Evolutionary conservation across 1,284 basidiomycete species (phyloP), one percentile per base, ranked within the genome.

Genomic region (Microstroma glucosiphilum): DNA sequence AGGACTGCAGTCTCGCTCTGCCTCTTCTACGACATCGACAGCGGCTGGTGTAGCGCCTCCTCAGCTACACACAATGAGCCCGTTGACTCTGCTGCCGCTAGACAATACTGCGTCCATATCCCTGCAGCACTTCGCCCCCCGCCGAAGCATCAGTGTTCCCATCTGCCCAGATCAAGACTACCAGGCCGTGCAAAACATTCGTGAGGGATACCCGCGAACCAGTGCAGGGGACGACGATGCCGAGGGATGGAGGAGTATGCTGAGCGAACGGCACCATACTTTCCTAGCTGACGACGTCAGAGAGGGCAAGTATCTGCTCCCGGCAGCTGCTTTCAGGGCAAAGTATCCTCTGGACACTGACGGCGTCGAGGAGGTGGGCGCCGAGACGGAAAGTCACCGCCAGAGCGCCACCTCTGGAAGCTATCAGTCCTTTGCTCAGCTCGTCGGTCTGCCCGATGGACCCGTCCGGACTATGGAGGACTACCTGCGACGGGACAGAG

Each of bases 361-460:
- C 23, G 46, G 23, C 23, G 46, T n/a, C n/a, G 46, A 48, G 23
- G 46, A 48, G 23, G 23, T n/a, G 46, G 46, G 46, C 46, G 46
- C 4, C 46, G 46, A 48, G 46, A 12, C 17, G 23, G 46, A 48
- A 12, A 12, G 46, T 12, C 17, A 3, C n/a, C 4, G 17, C n/a
- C n/a, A n/a, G 7, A 43, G 42, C 42, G 30, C 30, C 30, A 9
- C 30, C 9, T 37, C 30, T 37, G 30, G 30, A 9, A 37, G 30
- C 30, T 37, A 37, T 37, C 30, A 37, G 30, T 37, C 30, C 30
- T 23, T 48, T 23, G 17, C 46, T 12, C 46, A 23, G n/a, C 23
- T 48, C 23, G 46, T 48, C 4, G 46, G 46, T 48, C 46, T 48
- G 23, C 46, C 46, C 46, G 23, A 48, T 48, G 46, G 46, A n/a